Percentiles rank a stretch among this genome's conserved stretches.
Conservation (phyloP, 2,329 filamentous ascomycete genomes). For the Raffaelea deltoideospora region DNA sequence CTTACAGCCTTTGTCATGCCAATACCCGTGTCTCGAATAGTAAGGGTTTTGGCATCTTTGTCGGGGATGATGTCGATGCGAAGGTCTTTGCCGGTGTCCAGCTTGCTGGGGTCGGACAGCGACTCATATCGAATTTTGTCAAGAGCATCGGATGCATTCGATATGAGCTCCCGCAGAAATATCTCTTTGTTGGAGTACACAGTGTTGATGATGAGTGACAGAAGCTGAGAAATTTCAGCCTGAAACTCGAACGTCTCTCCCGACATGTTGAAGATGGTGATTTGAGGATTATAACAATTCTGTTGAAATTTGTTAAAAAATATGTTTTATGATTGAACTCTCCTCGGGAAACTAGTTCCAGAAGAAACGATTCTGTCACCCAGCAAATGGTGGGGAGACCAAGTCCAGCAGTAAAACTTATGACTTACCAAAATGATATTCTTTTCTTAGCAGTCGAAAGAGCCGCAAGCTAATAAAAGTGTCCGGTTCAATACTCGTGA, state of each 20-base stretch:
- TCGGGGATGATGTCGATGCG: constrained; percentile 98
- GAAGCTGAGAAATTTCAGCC: constrained; percentile 99
- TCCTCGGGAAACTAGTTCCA: too few species aligned
- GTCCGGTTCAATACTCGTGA: too few species aligned
- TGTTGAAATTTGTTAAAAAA: too few species aligned
- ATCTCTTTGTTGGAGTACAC: constrained; percentile 99
- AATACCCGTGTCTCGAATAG: constrained; percentile 95
- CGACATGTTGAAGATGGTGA: constrained; percentile 77
- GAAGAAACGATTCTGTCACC: too few species aligned
- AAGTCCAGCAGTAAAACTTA: too few species aligned
- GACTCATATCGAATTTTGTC: constrained; percentile 99
- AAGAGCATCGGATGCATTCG: constrained; percentile 95
- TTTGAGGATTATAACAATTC: too few species aligned
- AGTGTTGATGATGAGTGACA: constrained; percentile 99
- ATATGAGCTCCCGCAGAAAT: constrained; percentile 95
- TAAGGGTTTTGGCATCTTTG: constrained; percentile 94
- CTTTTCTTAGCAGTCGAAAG: too few species aligned
- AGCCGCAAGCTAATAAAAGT: too few species aligned
- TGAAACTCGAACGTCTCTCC: constrained; percentile 98
- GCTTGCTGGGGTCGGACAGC: constrained; percentile 90
- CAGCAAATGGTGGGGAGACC: too few species aligned
- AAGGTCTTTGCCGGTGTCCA: constrained; percentile 94
- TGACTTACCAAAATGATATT: too few species aligned
- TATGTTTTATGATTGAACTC: too few species aligned
- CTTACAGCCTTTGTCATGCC: constrained; percentile 99